Base-by-base conservation (phyloP, 768 basidiomycete genomes). In the Rhodosporidiobolus sp. region DNA sequence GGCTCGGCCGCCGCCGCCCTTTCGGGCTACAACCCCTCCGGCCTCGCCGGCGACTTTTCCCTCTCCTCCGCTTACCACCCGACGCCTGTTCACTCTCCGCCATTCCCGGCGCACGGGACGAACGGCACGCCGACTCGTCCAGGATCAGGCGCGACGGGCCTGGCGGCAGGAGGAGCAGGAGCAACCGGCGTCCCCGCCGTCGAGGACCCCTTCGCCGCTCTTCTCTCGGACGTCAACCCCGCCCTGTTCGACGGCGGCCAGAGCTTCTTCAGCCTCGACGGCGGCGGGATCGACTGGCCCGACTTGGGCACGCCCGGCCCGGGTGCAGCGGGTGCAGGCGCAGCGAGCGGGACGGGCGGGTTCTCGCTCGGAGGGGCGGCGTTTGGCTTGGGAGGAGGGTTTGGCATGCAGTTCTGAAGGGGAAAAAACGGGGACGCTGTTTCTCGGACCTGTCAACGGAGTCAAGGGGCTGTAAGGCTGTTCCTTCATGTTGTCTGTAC, bases 171-270 rank as follows among this genome's bases (percentile, higher is more conserved):
- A 9, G 20, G n/a, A 16, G 56, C 17, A 10, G 16, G 26, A 16
- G 34, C 43, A 11, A n/a, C 5, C 16, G 58, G n/a, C 43, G 26
- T 50, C 19, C 32, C 35, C 10, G 4, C 26, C n/a, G 50, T 30
- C 34, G 67, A 58, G 3, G 73, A 74, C 52, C 73, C 73, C 20
- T 74, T 74, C 46, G 50, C 68, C 43, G 65, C 65, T 22, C 30
- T 74, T 1, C 45, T 74, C 12, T 30, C 50, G 7, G 73, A 68
- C 17, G 72, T 69, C 17, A 61, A 50, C 24, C 68, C 72, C 30
- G 46, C 12, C 43, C 16, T 61, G 30, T 74, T 70, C 6, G 67
- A 73, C 22, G 67, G 65, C 4, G 59, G 59, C 0, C 53, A 62
- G n/a, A 32, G n/a, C 26, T 69, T 70, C 32, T 66, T 67, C 56